Conservation (phyloP, 2,329 filamentous ascomycete species). For the Hysterium pulicare region DNA sequence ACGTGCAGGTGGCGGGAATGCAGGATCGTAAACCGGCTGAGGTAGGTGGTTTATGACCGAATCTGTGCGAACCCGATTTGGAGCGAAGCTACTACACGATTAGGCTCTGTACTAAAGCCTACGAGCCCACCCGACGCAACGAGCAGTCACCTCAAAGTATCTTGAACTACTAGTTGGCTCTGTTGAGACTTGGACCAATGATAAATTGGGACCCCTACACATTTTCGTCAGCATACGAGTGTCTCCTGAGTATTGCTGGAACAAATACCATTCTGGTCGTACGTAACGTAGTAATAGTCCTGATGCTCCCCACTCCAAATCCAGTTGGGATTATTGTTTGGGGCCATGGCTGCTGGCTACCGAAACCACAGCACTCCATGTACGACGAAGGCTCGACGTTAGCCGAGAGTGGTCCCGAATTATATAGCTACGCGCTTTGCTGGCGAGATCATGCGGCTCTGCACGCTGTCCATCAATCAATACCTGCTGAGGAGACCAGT, state of each 20-base stretch:
- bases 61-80: too few species aligned
- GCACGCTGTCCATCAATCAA: background rate
- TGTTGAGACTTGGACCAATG: background rate
- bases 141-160: too few species aligned
- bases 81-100: too few species aligned
- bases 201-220: background rate
- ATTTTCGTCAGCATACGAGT: background rate
- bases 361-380: too few species aligned
- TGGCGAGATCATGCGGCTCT: background rate
- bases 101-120: too few species aligned
- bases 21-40: too few species aligned
- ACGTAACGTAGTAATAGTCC: background rate
- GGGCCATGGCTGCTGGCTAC: too few species aligned
- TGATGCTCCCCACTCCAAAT: background rate
- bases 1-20: too few species aligned
- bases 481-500: background rate
- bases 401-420: background rate
- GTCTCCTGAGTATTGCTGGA: background rate
- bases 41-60: too few species aligned
- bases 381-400: background rate
- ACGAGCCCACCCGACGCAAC: too few species aligned
- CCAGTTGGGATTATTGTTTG: background rate
- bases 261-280: background rate
- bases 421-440: background rate
- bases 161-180: too few species aligned